phyloP scores from a whole-genome alignment of 306 rosid genomes.

The Leucaena leucocephala region DNA sequence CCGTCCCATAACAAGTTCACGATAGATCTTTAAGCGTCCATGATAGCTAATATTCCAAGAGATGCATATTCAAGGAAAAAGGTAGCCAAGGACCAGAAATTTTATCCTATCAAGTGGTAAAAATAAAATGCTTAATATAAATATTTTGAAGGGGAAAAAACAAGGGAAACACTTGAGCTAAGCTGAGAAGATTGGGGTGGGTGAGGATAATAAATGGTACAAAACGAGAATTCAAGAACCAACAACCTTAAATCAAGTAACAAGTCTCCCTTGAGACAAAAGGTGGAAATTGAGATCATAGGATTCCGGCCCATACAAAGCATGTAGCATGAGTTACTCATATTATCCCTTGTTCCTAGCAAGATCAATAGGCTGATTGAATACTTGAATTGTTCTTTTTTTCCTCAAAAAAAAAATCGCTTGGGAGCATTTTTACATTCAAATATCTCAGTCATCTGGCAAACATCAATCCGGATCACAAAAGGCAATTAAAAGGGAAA shows the following conservation, averaged over 20 bases:
- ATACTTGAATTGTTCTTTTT: neutral
- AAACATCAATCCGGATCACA: constrained; percentile 18
- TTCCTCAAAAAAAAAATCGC: neutral
- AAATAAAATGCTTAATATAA: neutral
- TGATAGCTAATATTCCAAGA: neutral
- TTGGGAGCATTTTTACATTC: constrained; percentile 14
- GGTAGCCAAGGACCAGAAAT: neutral
- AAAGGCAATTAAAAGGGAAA: constrained; percentile 20
- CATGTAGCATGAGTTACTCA: neutral
- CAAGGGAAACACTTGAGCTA: neutral
- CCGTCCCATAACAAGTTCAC: too few species aligned
- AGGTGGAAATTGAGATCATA: neutral
- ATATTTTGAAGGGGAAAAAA: neutral
- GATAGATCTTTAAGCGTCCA: neutral
- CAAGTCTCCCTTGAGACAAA: neutral
- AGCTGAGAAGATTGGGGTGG: neutral
- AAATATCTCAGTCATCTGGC: constrained; percentile 22
- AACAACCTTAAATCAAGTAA: neutral
- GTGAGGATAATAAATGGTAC: neutral
- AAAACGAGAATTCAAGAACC: neutral
- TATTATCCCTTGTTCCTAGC: constrained; percentile 17
- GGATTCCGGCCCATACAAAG: neutral
- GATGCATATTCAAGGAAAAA: neutral
- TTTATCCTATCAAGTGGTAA: neutral
- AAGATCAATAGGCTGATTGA: constrained; percentile 16